Evolutionary conservation across 139 green algal genomes (phyloP).

Genomic region (Chlorella sp.): DNA sequence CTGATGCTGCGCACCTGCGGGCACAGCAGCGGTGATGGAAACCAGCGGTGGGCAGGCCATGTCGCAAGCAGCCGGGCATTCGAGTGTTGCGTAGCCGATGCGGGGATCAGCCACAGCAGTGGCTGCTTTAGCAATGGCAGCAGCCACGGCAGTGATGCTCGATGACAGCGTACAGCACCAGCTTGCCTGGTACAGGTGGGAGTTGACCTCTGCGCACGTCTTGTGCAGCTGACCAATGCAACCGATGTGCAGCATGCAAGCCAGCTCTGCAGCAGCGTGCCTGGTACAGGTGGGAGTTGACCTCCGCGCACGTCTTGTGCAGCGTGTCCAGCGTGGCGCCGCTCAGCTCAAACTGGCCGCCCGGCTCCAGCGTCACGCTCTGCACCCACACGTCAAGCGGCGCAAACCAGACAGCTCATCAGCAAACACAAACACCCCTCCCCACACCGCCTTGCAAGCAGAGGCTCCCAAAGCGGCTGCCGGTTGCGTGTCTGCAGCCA

Average conservation of each 20-base stretch:
- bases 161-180: neutral
- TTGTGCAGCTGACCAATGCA: conserved; percentile 72
- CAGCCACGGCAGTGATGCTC: neutral
- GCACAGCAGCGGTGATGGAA: neutral
- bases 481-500: no score
- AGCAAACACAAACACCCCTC: no score
- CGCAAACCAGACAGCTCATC: no score
- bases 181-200: neutral
- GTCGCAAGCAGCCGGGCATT: no score
- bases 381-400: no score
- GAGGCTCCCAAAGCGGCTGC: no score
- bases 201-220: conserved; percentile 96
- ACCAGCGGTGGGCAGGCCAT: no score
- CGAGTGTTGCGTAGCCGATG: no score
- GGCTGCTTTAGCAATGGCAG: neutral
- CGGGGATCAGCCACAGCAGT: no score
- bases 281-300: conserved; percentile 94
- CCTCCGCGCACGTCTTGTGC: conserved; percentile 96
- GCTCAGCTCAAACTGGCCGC: conserved; percentile 98
- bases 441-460: no score
- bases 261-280: neutral
- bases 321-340: conserved; percentile 91
- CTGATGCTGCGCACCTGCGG: conserved; percentile 64
- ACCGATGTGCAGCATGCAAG: no score
- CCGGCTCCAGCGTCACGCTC: conserved; percentile 97